A percentile compares a stretch with the other conserved stretches of the same genome.
These are phyloP conservation scores for Kazachstania bromeliacearum DNA, from an alignment of 805 yeast species.

Conservation along the genomic window DNA sequence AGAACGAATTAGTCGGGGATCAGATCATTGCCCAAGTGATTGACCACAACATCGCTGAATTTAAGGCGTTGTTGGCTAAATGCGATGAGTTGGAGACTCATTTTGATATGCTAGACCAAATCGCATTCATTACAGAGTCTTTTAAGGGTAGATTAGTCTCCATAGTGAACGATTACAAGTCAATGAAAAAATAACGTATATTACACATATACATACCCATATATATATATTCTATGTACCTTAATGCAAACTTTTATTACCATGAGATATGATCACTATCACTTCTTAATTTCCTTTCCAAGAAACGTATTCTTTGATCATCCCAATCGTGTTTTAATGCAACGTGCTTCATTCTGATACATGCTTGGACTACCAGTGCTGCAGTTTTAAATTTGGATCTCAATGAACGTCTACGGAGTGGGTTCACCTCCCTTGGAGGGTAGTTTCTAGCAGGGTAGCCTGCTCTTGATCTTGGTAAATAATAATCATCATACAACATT, in stretches of 20 bases:
- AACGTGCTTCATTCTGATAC: conserved; percentile 22
- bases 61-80: conserved; percentile 33
- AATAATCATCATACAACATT: not conserved
- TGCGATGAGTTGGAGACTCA: conserved; percentile 45
- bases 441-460: not conserved
- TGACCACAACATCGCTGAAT: conserved; percentile 33
- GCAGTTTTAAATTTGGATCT: conserved; percentile 20
- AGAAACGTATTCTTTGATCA: conserved; percentile 16
- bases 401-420: not conserved
- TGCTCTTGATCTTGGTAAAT: not conserved
- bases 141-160: conserved; percentile 31
- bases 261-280: conserved; percentile 21
- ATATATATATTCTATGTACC: not conserved
- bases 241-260: conserved; percentile 7
- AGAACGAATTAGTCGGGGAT: conserved; percentile 18
- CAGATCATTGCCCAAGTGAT: conserved; percentile 26
- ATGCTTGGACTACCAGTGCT: conserved; percentile 24
- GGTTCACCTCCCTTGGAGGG: not conserved
- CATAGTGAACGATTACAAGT: conserved; percentile 23
- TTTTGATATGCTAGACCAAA: conserved; percentile 44
- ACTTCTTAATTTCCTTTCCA: conserved; percentile 21
- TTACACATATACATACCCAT: conserved; percentile 1
- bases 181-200: conserved; percentile 4
- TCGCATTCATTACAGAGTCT: conserved; percentile 33
- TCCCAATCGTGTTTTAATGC: conserved; percentile 21